Evolutionary conservation across 768 basidiomycete species (phyloP), one percentile per base, ranked within the genome.

Genomic region (Agrocybe pediades): DNA sequence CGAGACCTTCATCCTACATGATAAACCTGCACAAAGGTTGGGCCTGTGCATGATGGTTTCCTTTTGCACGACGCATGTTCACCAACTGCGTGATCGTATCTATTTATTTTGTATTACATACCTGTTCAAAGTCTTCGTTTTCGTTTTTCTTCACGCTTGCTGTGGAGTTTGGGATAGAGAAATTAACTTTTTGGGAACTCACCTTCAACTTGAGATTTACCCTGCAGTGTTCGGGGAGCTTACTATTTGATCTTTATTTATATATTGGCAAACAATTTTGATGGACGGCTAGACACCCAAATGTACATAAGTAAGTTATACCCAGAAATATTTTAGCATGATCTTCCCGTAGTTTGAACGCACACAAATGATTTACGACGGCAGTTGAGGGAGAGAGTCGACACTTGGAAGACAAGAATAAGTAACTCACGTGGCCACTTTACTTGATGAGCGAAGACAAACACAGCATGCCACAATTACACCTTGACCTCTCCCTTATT

Each of bases 1-100:
- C 71, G 82, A 49, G 82, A 82, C 43, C 44, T 59, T 29, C 54
- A 57, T 49, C 49, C 59, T 20, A 59, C 53, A 56, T 56, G 50
- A 49, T 52, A 9, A 36, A 30, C 25, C 15, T 36, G 33, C 33
- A 36, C 33, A n/a, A 36, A n/a, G 4, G 5, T 13, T 13, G 5
- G 33, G 33, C n/a, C n/a, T 40, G 39, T 40, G 39, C 39, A 40
- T 40, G 42, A 15, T 44, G 21, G 21, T 2, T 44, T 21, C 13
- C 13, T 11, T 36, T 36, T 30, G 4, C 33, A n/a, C 33, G 33
- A 36, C 33, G 33, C 33, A n/a, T 36, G 11, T 36, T 36, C n/a
- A n/a, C 33, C 33, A 4, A 11, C 33, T 36, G 33, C 11, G 33
- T 36, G 33, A 36, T 36, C 33, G 33, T n/a, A 36, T 36, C 11